Evolutionary conservation across 331 rosid genomes (phyloP).

Genomic region (Spiraea crenata): DNA sequence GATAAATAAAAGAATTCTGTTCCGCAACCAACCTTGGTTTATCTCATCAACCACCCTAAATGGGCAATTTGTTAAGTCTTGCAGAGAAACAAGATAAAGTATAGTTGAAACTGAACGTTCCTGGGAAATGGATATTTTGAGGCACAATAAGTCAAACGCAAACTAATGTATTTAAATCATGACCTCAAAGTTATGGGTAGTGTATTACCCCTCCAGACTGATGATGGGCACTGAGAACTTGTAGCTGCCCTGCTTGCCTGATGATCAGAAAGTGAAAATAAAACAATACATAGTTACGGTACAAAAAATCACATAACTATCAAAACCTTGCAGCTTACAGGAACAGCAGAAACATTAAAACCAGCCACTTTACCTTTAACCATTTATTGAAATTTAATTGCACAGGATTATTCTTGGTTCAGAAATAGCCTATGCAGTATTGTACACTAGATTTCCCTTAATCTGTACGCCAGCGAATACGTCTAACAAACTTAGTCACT

Average conservation of each 20-base stretch:
- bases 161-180: conserved; percentile 14
- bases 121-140: conserved; percentile 35
- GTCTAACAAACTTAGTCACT: background rate
- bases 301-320: background rate
- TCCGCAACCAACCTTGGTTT: conserved; percentile 70
- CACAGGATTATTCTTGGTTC: no score
- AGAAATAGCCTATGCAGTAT: no score
- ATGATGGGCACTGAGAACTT: conserved; percentile 90
- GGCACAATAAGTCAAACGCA: conserved; percentile 14
- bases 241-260: conserved; percentile 79
- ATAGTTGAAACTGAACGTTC: conserved; percentile 98
- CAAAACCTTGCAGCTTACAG: background rate
- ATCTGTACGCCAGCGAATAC: background rate
- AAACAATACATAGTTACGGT: conserved; percentile 14
- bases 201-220: conserved; percentile 94
- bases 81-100: conserved; percentile 95
- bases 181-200: conserved; percentile 18
- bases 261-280: conserved; percentile 18
- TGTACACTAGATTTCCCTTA: no score
- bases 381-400: no score
- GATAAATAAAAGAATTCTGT: conserved; percentile 9
- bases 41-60: conserved; percentile 98
- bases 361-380: background rate
- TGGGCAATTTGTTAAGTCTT: conserved; percentile 95
- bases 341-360: background rate